Conservation (phyloP, 768 basidiomycete species). For the Trametes gibbosa region DNA sequence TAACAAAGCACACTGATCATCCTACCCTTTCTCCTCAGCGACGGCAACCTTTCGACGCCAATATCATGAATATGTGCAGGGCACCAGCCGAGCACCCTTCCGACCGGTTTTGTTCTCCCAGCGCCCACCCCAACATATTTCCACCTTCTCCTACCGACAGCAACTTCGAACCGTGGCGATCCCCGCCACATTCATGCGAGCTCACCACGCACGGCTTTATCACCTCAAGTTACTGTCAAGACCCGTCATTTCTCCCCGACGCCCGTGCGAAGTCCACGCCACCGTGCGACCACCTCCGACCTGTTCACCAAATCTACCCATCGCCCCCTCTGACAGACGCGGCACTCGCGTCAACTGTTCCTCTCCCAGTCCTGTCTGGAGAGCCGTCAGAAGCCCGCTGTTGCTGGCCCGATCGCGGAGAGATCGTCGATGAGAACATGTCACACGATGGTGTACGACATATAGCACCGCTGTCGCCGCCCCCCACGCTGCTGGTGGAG, state of each 20-base stretch:
- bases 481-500: slow-evolving; percentile 16
- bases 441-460: slow-evolving; percentile 13
- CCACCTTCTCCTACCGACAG: slow-evolving; percentile 2
- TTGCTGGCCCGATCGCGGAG: slow-evolving; percentile 6
- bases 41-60: slow-evolving; percentile 19
- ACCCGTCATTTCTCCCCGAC: not conserved
- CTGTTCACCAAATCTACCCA: slow-evolving; percentile 15
- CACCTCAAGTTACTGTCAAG: not conserved
- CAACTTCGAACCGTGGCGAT: slow-evolving; percentile 9
- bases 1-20: slow-evolving; percentile 17
- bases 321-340: slow-evolving; percentile 26
- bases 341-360: slow-evolving; percentile 20
- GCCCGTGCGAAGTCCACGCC: slow-evolving; percentile 10
- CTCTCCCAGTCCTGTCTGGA: slow-evolving; percentile 19
- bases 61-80: slow-evolving; percentile 24
- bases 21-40: slow-evolving; percentile 1
- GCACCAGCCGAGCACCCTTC: slow-evolving; percentile 6
- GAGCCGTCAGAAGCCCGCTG: slow-evolving; percentile 1
- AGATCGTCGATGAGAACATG: slow-evolving; percentile 7
- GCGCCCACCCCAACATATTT: slow-evolving; percentile 2
- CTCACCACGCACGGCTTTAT: not conserved
- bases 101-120: slow-evolving; percentile 15
- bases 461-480: slow-evolving; percentile 21
- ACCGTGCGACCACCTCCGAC: slow-evolving; percentile 4
- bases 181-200: slow-evolving; percentile 12